phyloP scores from a whole-genome alignment of 495 filamentous ascomycete genomes.

The Chaetomium tenue region DNA sequence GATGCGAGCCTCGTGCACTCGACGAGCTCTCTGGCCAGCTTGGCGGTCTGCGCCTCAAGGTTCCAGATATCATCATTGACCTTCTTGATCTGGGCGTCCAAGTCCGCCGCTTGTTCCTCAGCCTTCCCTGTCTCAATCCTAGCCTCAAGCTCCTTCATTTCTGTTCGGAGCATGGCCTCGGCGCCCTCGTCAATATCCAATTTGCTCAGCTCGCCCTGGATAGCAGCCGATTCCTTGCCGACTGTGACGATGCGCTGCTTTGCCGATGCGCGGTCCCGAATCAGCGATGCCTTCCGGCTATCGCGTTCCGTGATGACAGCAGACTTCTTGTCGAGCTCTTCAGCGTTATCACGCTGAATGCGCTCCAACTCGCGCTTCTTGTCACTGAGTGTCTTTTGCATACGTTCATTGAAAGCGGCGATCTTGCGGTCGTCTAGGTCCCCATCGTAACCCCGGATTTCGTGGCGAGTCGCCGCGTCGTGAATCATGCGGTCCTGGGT shows the following conservation, averaged over 20 bases:
- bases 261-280: conserved; percentile 66
- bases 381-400: conserved; percentile 71
- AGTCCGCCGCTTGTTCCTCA: conserved; percentile 57
- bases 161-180: conserved; percentile 69
- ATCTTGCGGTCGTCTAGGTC: conserved; percentile 73
- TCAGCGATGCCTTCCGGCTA: conserved; percentile 62
- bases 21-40: conserved; percentile 70
- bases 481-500: conserved; percentile 69
- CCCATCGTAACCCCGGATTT: conserved; percentile 78
- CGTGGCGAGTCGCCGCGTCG: conserved; percentile 73
- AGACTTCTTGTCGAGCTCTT: conserved; percentile 66
- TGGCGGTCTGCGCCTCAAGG: conserved; percentile 66
- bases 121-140: conserved; percentile 60
- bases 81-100: conserved; percentile 65
- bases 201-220: conserved; percentile 63
- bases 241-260: conserved; percentile 65
- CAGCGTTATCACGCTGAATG: conserved; percentile 66
- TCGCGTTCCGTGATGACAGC: conserved; percentile 65
- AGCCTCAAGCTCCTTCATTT: conserved; percentile 64
- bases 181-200: conserved; percentile 82
- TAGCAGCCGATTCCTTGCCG: conserved; percentile 60
- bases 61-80: conserved; percentile 60
- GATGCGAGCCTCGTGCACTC: conserved; percentile 74
- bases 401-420: conserved; percentile 70
- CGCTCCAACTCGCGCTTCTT: conserved; percentile 74